Conservation (phyloP, 1,139 yeast species). For the Blastobotrys niveus region DNA sequence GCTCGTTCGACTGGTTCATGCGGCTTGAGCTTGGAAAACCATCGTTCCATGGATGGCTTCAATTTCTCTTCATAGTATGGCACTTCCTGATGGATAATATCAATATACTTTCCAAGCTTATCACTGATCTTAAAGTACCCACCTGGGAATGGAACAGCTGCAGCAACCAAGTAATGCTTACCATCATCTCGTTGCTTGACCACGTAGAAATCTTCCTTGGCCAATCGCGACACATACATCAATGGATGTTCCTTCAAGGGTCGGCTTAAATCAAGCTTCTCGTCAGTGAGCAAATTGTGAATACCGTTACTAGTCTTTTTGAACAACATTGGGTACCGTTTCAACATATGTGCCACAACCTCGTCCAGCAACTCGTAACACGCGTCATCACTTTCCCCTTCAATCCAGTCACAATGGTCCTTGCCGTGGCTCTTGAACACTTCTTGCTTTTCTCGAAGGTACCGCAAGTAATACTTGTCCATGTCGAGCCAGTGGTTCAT, state of each 20-base stretch:
- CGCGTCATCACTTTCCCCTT: slow-evolving; percentile 56
- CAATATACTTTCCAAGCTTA: slow-evolving; percentile 57
- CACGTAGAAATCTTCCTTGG: slow-evolving; percentile 67
- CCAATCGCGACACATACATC: slow-evolving; percentile 57
- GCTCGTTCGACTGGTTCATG: slow-evolving; percentile 66
- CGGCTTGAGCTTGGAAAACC: slow-evolving; percentile 58
- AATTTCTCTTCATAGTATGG: slow-evolving; percentile 66
- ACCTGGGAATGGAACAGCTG: slow-evolving; percentile 75
- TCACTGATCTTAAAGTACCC: slow-evolving; percentile 60
- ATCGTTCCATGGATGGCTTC: slow-evolving; percentile 67
- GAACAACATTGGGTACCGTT: slow-evolving; percentile 58
- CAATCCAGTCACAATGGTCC: slow-evolving; percentile 60
- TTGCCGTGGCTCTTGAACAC: slow-evolving; percentile 54
- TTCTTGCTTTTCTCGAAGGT: slow-evolving; percentile 56
- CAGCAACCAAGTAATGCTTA: slow-evolving; percentile 59
- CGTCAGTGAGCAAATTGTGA: slow-evolving; percentile 57
- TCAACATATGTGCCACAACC: slow-evolving; percentile 53
- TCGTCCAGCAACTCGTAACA: slow-evolving; percentile 58
- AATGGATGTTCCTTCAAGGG: slow-evolving; percentile 63
- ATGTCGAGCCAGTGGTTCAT: slow-evolving; percentile 73
- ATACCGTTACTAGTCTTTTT: slow-evolving; percentile 49
- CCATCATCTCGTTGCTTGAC: slow-evolving; percentile 51
- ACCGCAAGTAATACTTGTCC: slow-evolving; percentile 68
- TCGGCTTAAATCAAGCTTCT: slow-evolving; percentile 50
- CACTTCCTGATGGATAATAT: slow-evolving; percentile 62